Evolutionary conservation across 164 flowering plant genomes (phyloP), one percentile per base, ranked within the genome.

Genomic region (Piper longum): DNA sequence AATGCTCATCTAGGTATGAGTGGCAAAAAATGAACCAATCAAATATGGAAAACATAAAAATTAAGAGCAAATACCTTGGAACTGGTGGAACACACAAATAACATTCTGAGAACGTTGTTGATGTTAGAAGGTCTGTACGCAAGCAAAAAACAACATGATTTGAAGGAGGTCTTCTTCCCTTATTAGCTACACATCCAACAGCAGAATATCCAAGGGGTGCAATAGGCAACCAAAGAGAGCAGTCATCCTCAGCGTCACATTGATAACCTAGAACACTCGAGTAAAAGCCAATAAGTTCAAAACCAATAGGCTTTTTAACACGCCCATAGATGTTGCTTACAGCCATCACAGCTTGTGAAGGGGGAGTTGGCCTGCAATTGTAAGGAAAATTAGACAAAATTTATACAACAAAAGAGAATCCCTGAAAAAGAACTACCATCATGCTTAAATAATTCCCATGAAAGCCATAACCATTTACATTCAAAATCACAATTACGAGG

Each of bases 201-300:
- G 97, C 80, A 45, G 62, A 57, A 74, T 89, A 95, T 60, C 97
- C 97, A 51, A 82, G 73, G 14, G 99, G 99, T 43, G 99, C 81
- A 76, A 91, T 67, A 54, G 99, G 99, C 68, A 82, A 62, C 99
- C 99, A 95, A 59, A 95, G 77, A 63, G 90, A 87, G 74, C 96
- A 91, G 54, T 84, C 88, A 75, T 57, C 44, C 42, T 73, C 78
- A 43, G 51, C 44, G 68, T 72, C 73, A 62, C 68, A 56, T 44
- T 71, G 60, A 26, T 17, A 62, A 60, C 57, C 83, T 64, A 72
- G 81, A 68, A 86, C 77, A 60, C 66, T 70, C 66, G 91, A 80
- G 64, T 89, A 80, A 6, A 63, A 66, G 43, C 93, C 97, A 66
- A 95, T 76, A 45, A 84, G 81, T 73, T 81, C 72, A 74, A 85